Percentiles rank a stretch among this genome's conserved stretches.
Conservation (phyloP, 2,329 filamentous ascomycete species). For the Lasiodiplodia theobromae region DNA sequence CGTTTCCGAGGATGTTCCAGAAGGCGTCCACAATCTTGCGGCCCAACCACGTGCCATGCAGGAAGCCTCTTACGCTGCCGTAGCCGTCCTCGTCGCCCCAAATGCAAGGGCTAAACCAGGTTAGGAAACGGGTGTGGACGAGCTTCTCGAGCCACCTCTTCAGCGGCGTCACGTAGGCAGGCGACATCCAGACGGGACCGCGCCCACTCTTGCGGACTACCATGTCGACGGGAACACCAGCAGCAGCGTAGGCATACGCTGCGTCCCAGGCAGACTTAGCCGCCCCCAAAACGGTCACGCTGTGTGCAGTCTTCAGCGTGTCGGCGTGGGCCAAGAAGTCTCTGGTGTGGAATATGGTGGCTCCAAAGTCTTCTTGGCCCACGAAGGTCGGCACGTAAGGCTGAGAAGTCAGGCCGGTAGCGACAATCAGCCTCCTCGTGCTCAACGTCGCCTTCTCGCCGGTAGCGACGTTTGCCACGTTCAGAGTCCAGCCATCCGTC, state of each 20-base stretch:
- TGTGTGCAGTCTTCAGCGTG: conserved; percentile 41
- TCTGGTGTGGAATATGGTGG: conserved; percentile 65
- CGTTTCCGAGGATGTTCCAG: conserved; percentile 60
- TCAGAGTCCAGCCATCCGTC: conserved; percentile 44
- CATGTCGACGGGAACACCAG: conserved; percentile 57
- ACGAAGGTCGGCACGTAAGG: conserved; percentile 62
- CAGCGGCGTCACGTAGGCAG: conserved; percentile 64
- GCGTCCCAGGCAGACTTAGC: conserved; percentile 71
- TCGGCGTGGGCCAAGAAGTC: conserved; percentile 55
- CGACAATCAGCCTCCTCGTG: conserved; percentile 63
- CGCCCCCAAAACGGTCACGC: conserved; percentile 64
- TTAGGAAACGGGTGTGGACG: conserved; percentile 70
- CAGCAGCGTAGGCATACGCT: conserved; percentile 63
- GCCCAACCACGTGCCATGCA: conserved; percentile 66
- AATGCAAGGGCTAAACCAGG: conserved; percentile 77
- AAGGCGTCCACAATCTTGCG: conserved; percentile 63
- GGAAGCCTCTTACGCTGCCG: conserved; percentile 58
- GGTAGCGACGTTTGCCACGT: background rate
- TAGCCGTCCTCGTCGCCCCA: conserved; percentile 72
- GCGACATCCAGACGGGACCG: conserved; percentile 67
- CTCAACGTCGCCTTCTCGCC: conserved; percentile 35
- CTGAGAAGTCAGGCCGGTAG: conserved; percentile 67
- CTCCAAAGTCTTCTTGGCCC: conserved; percentile 58
- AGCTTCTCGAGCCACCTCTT: conserved; percentile 73
- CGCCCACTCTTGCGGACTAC: conserved; percentile 65